phyloP scores from a whole-genome alignment of 2,329 filamentous ascomycete species.

The Zasmidium citrigriseum region DNA sequence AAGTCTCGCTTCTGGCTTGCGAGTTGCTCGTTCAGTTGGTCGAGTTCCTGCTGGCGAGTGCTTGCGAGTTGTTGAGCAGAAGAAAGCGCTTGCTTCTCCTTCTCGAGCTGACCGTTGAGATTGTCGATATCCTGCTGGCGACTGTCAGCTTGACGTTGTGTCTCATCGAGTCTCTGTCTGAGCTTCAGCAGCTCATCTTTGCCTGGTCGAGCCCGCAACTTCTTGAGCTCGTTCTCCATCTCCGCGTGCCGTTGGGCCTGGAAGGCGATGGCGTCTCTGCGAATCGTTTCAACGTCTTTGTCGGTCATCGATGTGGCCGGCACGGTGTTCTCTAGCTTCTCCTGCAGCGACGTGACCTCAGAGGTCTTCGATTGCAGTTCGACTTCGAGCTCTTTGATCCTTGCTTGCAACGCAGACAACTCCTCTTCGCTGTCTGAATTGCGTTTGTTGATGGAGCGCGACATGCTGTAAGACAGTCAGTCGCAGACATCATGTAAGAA shows the following conservation, averaged over 20 bases:
- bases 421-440: background rate
- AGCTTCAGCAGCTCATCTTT: background rate
- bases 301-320: background rate
- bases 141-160: background rate
- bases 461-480: background rate
- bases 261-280: background rate
- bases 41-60: background rate
- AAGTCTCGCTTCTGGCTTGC: background rate
- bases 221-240: background rate
- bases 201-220: background rate
- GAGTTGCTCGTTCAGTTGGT: constrained; percentile 4
- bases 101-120: constrained; percentile 4
- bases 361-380: constrained; percentile 1
- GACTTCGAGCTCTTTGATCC: constrained; percentile 5
- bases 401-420: background rate
- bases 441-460: background rate
- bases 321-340: background rate
- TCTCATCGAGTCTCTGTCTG: background rate
- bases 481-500: background rate
- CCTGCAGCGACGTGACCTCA: background rate
- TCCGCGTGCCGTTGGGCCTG: background rate
- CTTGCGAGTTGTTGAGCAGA: background rate
- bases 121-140: background rate
- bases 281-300: background rate
- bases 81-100: too few species aligned